phyloP scores from a whole-genome alignment of 2,329 filamentous ascomycete species.

The Exophiala sp. region DNA sequence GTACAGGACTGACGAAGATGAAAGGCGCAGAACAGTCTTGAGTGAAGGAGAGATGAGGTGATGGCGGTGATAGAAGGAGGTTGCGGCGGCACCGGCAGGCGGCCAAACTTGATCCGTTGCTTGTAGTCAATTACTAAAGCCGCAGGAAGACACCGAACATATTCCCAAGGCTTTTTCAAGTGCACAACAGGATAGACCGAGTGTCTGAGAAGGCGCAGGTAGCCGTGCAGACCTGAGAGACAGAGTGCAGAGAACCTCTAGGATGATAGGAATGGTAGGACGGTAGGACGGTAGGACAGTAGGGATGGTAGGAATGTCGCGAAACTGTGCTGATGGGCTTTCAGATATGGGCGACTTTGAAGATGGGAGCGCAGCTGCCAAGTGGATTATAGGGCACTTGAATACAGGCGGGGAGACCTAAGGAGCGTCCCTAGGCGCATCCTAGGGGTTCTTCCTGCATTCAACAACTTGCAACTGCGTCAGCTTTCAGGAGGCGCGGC shows the following conservation, averaged over 20 bases:
- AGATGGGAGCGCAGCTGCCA: too few species aligned
- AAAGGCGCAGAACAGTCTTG: background rate
- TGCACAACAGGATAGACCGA: background rate
- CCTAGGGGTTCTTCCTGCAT: too few species aligned
- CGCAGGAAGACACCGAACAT: background rate
- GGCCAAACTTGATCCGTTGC: background rate
- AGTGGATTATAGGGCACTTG: too few species aligned
- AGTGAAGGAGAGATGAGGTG: constrained; percentile 1
- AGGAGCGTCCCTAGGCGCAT: too few species aligned
- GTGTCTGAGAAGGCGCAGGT: background rate
- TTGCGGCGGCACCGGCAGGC: background rate
- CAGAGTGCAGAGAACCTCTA: background rate
- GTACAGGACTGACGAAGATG: background rate
- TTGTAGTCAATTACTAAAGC: background rate
- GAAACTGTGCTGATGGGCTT: too few species aligned
- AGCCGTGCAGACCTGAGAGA: background rate
- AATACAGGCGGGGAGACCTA: too few species aligned
- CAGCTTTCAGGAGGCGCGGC: too few species aligned
- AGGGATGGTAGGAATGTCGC: too few species aligned
- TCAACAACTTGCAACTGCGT: too few species aligned
- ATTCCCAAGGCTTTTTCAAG: background rate
- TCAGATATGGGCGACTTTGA: too few species aligned
- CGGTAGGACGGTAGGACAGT: too few species aligned
- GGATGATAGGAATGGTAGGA: background rate
- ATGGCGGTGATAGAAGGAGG: constrained; percentile 2